Evolutionary conservation across 139 green algal species (phyloP), one percentile per base, ranked within the genome.

Genomic region (Chlorella sp.): DNA sequence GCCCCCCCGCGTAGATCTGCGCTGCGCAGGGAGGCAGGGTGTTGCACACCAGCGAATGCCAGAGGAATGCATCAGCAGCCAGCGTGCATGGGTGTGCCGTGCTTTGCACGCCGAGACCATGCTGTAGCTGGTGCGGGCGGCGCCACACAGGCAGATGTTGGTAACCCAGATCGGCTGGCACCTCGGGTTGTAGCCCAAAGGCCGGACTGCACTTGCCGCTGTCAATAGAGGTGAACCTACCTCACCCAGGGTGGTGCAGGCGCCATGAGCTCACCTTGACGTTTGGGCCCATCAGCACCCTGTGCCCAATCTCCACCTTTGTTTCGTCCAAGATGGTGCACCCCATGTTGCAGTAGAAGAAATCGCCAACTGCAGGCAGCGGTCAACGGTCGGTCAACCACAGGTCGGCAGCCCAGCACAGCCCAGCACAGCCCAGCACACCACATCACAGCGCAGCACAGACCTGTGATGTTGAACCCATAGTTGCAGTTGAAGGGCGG

Each of bases 241-340:
- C 32, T 19, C 26, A 7, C 9, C 11, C 18, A 26, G 19, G 42
- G 2, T 28, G 24, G 2, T n/a, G 39, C 48, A 42, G 21, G 16
- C 0, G 32, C 39, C 61, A 9, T n/a, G 22, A n/a, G 19, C 79
- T 21, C 4, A 95, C 36, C 82, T 93, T 89, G 32, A 94, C 91
- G 34, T 92, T 90, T 18, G 94, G 94, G 0, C 90, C 94, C 83
- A 95, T 88, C 34, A 96, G 87, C 9, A 91, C 86, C 3, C 91
- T 40, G 87, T 93, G 83, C 39, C 94, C 94, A 39, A 96, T 94
- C 36, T 39, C 86, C n/a, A 96, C 86, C 2, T 34, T 84, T 64
- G 66, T 64, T 39, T 84, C 89, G 64, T 96, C 94, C 40, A 96
- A 88, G 5, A 96, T 94, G 32, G 92, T 94, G 19, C 85, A 88